Base-by-base conservation (phyloP, 345 rosid genomes). In the Lenwebbia sp. region DNA sequence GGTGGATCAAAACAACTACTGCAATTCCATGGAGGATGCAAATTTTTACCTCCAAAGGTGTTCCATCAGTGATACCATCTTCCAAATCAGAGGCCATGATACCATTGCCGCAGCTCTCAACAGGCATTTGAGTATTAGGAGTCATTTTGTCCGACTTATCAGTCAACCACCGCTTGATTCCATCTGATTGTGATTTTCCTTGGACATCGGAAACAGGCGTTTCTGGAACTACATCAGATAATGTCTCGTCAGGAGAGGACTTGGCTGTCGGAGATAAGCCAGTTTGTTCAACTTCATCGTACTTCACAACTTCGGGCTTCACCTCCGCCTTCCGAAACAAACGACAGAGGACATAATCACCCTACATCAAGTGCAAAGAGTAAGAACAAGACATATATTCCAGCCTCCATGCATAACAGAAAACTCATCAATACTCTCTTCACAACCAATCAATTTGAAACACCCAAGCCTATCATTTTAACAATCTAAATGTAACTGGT, bases 271-370 rank as follows among this genome's bases (percentile, higher is more conserved):
- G 96, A 62, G 96, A 94, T 51, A 83, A 91, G 65, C 87, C 92
- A 22, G 82, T 90, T 83, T 90, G 93, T 85, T 92, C 96, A 58
- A 88, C 87, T 87, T 91, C 94, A 26, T 92, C 96, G 85, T 86
- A 90, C 88, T 93, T 94, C 65, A 82, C 83, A 53, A 19, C 83
- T 85, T 83, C 93, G 76, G 47, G 65, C 88, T 57, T 92, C 90
- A 91, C 98, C 83, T 92, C 97, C 7, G 92, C 88, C 89, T 96
- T 97, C 57, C 92, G 94, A 88, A 97, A 96, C 90, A 97, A 92
- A 54, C 98, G 95, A 90, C 90, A 95, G 62, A 97, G 96, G 86
- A 97, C 98, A 88, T 91, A 97, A 53, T 97, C 90, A 91, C 74
- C 86, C 98, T 96, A 90, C 86, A 75, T 23, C 40, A 30, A 62